Evolutionary conservation across 768 basidiomycete species (phyloP).

Genomic region (Hortiboletus campestris): DNA sequence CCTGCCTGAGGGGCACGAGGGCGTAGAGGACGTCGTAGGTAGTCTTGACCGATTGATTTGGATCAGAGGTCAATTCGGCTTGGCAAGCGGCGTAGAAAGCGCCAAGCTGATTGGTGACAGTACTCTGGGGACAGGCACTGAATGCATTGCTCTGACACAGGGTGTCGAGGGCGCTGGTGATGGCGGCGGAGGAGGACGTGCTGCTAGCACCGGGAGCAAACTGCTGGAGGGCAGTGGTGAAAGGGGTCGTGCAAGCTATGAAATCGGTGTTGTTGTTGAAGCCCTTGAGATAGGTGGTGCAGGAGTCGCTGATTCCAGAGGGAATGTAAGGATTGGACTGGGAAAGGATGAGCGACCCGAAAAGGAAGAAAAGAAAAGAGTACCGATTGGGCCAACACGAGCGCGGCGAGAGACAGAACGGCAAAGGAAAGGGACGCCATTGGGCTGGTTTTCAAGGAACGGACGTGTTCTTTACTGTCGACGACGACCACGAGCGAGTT

Average conservation of each 20-base stretch:
- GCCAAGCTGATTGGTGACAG: constrained; percentile 60
- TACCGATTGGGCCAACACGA: constrained; percentile 43
- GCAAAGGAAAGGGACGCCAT: constrained; percentile 52
- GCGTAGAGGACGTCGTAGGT: constrained; percentile 82
- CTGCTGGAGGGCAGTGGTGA: constrained; percentile 57
- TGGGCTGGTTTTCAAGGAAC: constrained; percentile 31
- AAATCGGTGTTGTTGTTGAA: constrained; percentile 65
- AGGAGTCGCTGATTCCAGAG: constrained; percentile 52
- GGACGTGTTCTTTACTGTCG: no score
- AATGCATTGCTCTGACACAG: constrained; percentile 54
- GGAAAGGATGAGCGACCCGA: constrained; percentile 7
- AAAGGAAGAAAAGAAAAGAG: no score
- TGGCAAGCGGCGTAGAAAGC: constrained; percentile 71
- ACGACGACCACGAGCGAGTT: background rate
- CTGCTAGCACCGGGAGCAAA: constrained; percentile 49
- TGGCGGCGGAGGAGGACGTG: constrained; percentile 38
- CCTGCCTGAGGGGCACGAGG: constrained; percentile 58
- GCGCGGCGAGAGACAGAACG: constrained; percentile 50
- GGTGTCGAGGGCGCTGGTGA: constrained; percentile 50
- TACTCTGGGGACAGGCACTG: constrained; percentile 51
- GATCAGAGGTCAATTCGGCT: constrained; percentile 58
- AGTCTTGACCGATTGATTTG: constrained; percentile 49
- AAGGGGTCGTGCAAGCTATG: constrained; percentile 55
- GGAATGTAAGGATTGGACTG: constrained; percentile 61
- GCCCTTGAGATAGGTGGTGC: constrained; percentile 54